Conservation (phyloP, 257 asterid species). For the Lavandula angustifolia region DNA sequence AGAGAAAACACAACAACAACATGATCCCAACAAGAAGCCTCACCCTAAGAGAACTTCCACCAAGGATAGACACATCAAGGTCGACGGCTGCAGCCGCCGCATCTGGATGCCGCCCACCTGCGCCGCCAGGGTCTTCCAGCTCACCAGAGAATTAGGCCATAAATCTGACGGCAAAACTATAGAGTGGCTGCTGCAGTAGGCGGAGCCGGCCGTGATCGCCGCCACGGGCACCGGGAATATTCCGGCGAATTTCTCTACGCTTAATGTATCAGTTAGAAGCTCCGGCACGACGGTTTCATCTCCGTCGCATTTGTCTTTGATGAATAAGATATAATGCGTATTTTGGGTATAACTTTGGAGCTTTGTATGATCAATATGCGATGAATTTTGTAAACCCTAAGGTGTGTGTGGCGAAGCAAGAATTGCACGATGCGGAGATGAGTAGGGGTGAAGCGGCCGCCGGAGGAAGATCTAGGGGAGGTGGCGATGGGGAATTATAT, state of each 20-base stretch:
- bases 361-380: slow-evolving; percentile 27
- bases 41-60: slow-evolving; percentile 52
- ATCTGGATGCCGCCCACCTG: slow-evolving; percentile 79
- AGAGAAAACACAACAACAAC: slow-evolving; percentile 35
- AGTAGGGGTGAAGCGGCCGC: slow-evolving; percentile 33
- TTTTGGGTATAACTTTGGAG: slow-evolving; percentile 32
- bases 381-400: slow-evolving; percentile 28
- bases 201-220: slow-evolving; percentile 83
- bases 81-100: slow-evolving; percentile 62
- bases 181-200: slow-evolving; percentile 44
- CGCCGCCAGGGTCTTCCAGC: slow-evolving; percentile 89
- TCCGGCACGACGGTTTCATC: slow-evolving; percentile 64
- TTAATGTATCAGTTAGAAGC: slow-evolving; percentile 58
- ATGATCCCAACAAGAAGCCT: slow-evolving; percentile 41
- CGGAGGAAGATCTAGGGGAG: slow-evolving; percentile 39
- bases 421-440: slow-evolving; percentile 33
- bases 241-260: slow-evolving; percentile 74
- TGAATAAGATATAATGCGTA: slow-evolving; percentile 29
- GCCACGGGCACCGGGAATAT: slow-evolving; percentile 93
- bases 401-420: slow-evolving; percentile 50
- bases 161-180: slow-evolving; percentile 48
- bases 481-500: slow-evolving; percentile 42
- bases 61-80: slow-evolving; percentile 65
- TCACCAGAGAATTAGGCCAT: slow-evolving; percentile 57
- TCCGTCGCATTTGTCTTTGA: slow-evolving; percentile 42